Evolutionary conservation across 1,139 yeast species (phyloP), one percentile per base, ranked within the genome.

Genomic region (Lodderomyces margitis): DNA sequence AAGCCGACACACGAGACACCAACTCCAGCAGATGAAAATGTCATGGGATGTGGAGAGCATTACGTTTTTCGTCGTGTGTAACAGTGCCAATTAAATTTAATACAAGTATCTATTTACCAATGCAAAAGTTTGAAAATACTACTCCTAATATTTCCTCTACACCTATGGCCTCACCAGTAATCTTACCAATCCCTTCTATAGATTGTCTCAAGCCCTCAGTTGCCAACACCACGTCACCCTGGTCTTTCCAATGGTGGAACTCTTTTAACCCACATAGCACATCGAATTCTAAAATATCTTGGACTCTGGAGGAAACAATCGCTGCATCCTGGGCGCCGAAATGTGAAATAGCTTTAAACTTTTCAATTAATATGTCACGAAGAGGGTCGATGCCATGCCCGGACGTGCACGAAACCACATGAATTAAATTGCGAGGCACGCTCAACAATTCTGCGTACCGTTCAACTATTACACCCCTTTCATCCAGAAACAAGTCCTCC

Each of bases 101-200:
- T 17, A 19, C 31, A 36, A 39, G 27, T 42, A 37, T 45, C 38
- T 68, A 92, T 61, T 92, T 92, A 5, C 98, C 98, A 34, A 92
- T 88, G 61, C 98, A 92, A 58, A 92, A 94, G 49, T 81, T 86
- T 5, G 95, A 82, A 58, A 92, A 92, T 0, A 92, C 95, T 3
- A 87, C 92, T 0, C 94, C 97, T 9, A 94, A 66, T 1, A 94
- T 81, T 56, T 92, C 98, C 55, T 92, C 98, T 0, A 91, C 75
- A 0, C 95, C 96, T 11, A 92, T 81, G 0, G 89, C 78, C 37
- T 86, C 85, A 0, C 98, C 98, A 0, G 97, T 89, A 28, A 92
- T 85, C 55, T 83, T 86, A 0, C 97, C 97, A 31, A 92, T 85
- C 0, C 97, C 97, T 21, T 85, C 91, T 11, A 85, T 80, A 0